A percentile compares a stretch with the other conserved stretches of the same genome.
Evolutionary conservation across 1,284 basidiomycete species (phyloP).

Genomic region (Tremellales sp.): DNA sequence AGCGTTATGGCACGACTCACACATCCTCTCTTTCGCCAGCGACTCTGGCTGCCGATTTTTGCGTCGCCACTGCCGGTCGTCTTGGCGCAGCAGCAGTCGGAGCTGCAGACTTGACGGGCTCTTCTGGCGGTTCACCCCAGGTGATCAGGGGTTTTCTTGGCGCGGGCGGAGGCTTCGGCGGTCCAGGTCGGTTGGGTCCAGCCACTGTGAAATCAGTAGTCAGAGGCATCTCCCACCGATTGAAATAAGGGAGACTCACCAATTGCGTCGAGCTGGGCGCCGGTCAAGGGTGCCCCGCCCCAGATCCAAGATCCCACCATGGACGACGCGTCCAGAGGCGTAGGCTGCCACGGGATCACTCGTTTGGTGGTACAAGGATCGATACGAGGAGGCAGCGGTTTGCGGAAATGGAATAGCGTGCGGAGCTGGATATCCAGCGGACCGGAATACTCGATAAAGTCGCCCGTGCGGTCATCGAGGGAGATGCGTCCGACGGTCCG

Average conservation of each 20-base stretch:
- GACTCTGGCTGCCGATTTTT: conserved; percentile 22
- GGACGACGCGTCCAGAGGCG: conserved; percentile 31
- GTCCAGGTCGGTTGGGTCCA: conserved; percentile 41
- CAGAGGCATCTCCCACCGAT: neutral
- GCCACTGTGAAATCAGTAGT: conserved; percentile 26
- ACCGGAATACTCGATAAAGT: conserved; percentile 45
- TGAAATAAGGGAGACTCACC: conserved; percentile 20
- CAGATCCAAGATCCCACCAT: conserved; percentile 47
- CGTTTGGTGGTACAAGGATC: conserved; percentile 37
- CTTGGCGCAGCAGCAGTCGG: conserved; percentile 20
- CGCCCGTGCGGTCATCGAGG: conserved; percentile 47
- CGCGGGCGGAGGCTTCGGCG: conserved; percentile 27
- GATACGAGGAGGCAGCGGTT: conserved; percentile 45
- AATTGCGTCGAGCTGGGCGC: conserved; percentile 42
- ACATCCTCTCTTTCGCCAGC: conserved; percentile 40
- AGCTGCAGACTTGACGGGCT: conserved; percentile 17
- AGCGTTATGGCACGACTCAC: conserved; percentile 11
- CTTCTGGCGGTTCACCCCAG: conserved; percentile 41
- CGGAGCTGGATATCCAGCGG: conserved; percentile 46
- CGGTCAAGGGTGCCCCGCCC: conserved; percentile 47
- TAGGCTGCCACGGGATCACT: conserved; percentile 39
- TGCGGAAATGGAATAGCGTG: conserved; percentile 49
- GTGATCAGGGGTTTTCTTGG: conserved; percentile 41
- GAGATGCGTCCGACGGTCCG: conserved; percentile 37
- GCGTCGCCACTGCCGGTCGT: conserved; percentile 27